Evolutionary conservation across 495 filamentous ascomycete genomes (phyloP), one percentile per base, ranked within the genome.

Genomic region (Penicillium subrubescens): DNA sequence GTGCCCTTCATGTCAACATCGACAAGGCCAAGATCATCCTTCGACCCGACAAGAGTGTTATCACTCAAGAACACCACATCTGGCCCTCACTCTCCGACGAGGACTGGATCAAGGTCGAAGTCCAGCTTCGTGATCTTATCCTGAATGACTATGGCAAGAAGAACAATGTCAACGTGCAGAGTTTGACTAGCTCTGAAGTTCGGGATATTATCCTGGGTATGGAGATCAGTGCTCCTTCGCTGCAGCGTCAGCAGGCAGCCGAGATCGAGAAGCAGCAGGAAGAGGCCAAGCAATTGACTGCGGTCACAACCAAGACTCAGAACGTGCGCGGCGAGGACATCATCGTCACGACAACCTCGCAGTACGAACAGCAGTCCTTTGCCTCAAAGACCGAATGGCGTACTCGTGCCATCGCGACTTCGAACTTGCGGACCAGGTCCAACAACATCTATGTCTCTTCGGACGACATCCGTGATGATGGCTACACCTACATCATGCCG

Each of bases 361-460:
- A 96, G 73, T 98, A 94, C 66, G 96, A 98, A 75, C 94, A 98
- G 78, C 90, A 97, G 77, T 92, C 93, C 1, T 99, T 99, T 69
- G 93, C 94, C 15, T 97, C 94, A 23, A 98, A 98, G 86, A 98
- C 96, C 0, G 96, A 99, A 75, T 99, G 96, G 96, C 90, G 96
- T 23, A 98, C 95, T 29, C 82, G 96, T 60, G 96, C 96, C 27
- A 97, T 99, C 67, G 96, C 96, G 39, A 96, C 95, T 1, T 95
- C 92, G 31, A 99, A 99, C 74, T 84, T 99, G 34, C 91, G 96
- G 39, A 97, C 96, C 57, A 83, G 95, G 60, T 86, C 95, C 57
- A 98, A 97, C 84, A 97, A 99, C 77, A 97, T 98, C 77, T 99
- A 97, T 76, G 95, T 99, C 65, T 97, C 94, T 2, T 96, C 93